Conservation (phyloP, 768 basidiomycete genomes). For the Psilocybe subaeruginosa region DNA sequence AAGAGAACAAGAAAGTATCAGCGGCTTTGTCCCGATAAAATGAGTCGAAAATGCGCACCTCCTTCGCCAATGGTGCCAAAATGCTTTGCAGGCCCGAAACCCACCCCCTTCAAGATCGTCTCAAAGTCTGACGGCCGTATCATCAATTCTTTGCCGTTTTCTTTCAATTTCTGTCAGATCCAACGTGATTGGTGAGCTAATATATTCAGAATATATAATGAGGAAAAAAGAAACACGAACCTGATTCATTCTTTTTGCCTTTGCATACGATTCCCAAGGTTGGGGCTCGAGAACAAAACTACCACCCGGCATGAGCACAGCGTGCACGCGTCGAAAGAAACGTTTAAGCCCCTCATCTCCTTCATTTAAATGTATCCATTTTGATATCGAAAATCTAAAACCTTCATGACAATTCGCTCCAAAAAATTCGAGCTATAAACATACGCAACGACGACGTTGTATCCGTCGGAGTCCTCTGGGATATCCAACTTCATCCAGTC, state of each 20-base stretch:
- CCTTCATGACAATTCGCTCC: not conserved
- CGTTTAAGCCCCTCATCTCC: conserved; percentile 71
- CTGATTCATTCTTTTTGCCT: conserved; percentile 70
- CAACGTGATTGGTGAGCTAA: not conserved
- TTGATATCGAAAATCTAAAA: conserved; percentile 79
- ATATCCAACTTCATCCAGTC: conserved; percentile 72
- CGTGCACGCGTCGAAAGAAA: conserved; percentile 69
- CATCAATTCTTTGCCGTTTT: conserved; percentile 56
- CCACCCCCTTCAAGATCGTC: too few relatives aligned
- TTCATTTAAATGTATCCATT: conserved; percentile 89
- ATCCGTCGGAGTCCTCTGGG: conserved; percentile 59
- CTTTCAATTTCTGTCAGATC: conserved; percentile 47
- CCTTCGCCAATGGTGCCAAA: too few relatives aligned
- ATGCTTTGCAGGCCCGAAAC: too few relatives aligned
- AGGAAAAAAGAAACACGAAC: conserved; percentile 33
- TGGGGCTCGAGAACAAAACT: conserved; percentile 83
- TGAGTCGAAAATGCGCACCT: conserved; percentile 1
- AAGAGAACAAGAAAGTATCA: conserved; percentile 17
- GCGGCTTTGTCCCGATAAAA: too few relatives aligned
- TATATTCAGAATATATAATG: not conserved
- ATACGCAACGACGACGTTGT: conserved; percentile 83
- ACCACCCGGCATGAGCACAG: conserved; percentile 63
- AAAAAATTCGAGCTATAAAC: conserved; percentile 23
- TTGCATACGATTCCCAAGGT: conserved; percentile 81
- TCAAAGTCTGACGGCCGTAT: too few relatives aligned